phyloP scores from a whole-genome alignment of 169 alveolate species.

The Eimeria maxima region DNA sequence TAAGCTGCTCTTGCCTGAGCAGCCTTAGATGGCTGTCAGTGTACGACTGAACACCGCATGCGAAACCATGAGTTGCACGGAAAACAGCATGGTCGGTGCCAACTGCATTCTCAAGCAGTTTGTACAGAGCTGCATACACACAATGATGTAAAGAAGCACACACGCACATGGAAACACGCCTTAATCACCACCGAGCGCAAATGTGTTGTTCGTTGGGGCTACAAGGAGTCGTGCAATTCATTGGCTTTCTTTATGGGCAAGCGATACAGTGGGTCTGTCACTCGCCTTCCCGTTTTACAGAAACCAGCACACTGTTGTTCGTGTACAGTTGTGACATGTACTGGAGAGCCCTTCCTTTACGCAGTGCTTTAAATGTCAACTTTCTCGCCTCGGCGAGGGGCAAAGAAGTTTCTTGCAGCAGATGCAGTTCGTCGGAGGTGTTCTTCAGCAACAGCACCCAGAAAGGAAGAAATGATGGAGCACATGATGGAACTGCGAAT shows the following conservation, averaged over 20 bases:
- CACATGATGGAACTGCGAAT: background rate
- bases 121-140: constrained; percentile 58
- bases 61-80: constrained; percentile 78
- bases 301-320: constrained; percentile 29
- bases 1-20: constrained; percentile 87
- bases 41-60: constrained; percentile 50
- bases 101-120: constrained; percentile 68
- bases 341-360: constrained; percentile 83
- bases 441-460: constrained; percentile 8
- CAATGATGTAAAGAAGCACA: background rate
- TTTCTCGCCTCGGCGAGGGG: constrained; percentile 82
- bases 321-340: constrained; percentile 79
- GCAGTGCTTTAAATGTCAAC: constrained; percentile 80
- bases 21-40: constrained; percentile 86
- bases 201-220: background rate
- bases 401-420: constrained; percentile 70
- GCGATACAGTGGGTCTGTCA: background rate
- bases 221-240: background rate
- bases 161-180: background rate
- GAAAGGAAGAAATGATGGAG: background rate
- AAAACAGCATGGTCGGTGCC: constrained; percentile 69
- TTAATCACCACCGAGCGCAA: background rate
- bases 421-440: constrained; percentile 54
- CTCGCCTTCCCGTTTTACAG: constrained; percentile 76
- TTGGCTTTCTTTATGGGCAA: background rate